These are phyloP conservation scores for Eremothecium sinecaudum DNA, from an alignment of 1,139 yeast species.

Conservation along the genomic window DNA sequence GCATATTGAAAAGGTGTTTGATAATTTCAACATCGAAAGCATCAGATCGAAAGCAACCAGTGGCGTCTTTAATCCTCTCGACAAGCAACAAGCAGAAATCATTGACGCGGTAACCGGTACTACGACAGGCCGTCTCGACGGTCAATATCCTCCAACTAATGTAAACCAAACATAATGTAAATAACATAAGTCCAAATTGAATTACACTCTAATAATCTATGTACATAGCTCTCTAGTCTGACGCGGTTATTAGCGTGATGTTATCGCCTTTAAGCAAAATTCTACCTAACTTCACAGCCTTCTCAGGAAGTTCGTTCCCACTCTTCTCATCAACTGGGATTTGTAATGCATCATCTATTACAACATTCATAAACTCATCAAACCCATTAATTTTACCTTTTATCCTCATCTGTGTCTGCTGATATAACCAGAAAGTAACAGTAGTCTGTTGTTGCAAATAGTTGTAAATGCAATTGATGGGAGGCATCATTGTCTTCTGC, in stretches of 20 bases:
- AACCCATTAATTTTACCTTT: slow-evolving; percentile 84
- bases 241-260: slow-evolving; percentile 63
- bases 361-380: slow-evolving; percentile 96
- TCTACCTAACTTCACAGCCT: slow-evolving; percentile 46
- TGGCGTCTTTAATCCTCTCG: slow-evolving; percentile 14
- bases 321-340: slow-evolving; percentile 36
- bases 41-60: slow-evolving; percentile 18
- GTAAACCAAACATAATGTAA: too few relatives aligned
- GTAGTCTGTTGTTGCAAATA: slow-evolving; percentile 71
- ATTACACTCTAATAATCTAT: too few relatives aligned
- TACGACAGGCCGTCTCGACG: slow-evolving; percentile 24
- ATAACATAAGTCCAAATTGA: too few relatives aligned
- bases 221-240: slow-evolving; percentile 12
- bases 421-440: slow-evolving; percentile 82
- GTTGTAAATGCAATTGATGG: slow-evolving; percentile 82
- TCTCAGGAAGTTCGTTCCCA: slow-evolving; percentile 23
- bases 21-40: slow-evolving; percentile 16
- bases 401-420: slow-evolving; percentile 67
- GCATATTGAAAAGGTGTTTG: slow-evolving; percentile 31
- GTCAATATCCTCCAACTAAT: too few relatives aligned
- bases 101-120: too few relatives aligned
- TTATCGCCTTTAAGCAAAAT: slow-evolving; percentile 88
- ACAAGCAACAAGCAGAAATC: slow-evolving; percentile 14
- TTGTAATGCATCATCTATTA: slow-evolving; percentile 83
- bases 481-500: slow-evolving; percentile 52